Evolutionary conservation across 2,329 filamentous ascomycete species (phyloP).

Genomic region (Colletotrichum gigasporum): DNA sequence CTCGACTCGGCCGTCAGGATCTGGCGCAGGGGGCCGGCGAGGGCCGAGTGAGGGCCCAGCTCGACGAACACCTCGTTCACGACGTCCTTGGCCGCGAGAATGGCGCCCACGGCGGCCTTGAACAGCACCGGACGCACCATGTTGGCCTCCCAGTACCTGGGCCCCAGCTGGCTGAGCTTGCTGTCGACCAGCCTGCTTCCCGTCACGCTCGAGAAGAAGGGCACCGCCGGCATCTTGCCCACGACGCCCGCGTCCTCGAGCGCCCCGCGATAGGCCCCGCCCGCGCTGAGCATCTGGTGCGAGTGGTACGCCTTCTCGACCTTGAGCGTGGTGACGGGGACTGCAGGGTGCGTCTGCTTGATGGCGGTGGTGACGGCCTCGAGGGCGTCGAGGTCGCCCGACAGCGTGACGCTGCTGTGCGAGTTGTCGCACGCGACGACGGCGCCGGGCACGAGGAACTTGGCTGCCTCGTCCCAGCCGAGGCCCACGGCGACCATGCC

Average conservation of each 20-base stretch:
- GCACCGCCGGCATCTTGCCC: background rate
- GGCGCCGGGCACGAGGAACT: slow-evolving; percentile 34
- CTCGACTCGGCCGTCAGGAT: slow-evolving; percentile 42
- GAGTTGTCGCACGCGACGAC: slow-evolving; percentile 13
- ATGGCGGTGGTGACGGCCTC: slow-evolving; percentile 37
- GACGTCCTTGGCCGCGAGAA: slow-evolving; percentile 8
- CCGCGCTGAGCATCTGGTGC: slow-evolving; percentile 3
- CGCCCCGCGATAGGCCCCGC: background rate
- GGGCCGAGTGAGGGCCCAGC: slow-evolving; percentile 23
- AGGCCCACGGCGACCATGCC: slow-evolving; percentile 41
- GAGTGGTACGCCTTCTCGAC: slow-evolving; percentile 34
- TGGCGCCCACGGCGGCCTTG: slow-evolving; percentile 3
- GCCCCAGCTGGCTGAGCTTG: background rate
- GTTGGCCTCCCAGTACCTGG: slow-evolving; percentile 28
- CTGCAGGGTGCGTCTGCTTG: slow-evolving; percentile 38
- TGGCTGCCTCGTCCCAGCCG: background rate
- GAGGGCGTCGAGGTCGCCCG: slow-evolving; percentile 35
- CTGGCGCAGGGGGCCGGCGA: slow-evolving; percentile 20
- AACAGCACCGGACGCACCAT: slow-evolving; percentile 29
- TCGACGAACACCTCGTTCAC: slow-evolving; percentile 30
- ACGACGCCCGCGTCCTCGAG: background rate
- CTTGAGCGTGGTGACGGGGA: slow-evolving; percentile 34
- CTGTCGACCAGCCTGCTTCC: background rate
- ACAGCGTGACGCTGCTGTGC: slow-evolving; percentile 39
- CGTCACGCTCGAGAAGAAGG: background rate